Conservation (phyloP, 192 early-diverging fungal genomes). For the Linnemannia elongata region DNA sequence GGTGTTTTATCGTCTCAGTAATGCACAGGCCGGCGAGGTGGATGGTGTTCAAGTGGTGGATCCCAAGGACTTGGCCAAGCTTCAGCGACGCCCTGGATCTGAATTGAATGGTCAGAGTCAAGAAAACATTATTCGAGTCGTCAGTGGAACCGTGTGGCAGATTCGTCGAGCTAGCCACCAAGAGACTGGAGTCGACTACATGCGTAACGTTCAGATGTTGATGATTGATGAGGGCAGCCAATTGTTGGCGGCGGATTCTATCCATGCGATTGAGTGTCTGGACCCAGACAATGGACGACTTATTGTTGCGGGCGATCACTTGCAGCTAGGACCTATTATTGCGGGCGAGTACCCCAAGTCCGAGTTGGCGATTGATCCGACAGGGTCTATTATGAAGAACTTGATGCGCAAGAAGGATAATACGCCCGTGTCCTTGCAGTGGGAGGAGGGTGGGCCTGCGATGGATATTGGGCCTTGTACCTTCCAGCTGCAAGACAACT, state of each 20-base stretch:
- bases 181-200: slow-evolving; percentile 23
- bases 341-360: slow-evolving; percentile 56
- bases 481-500: slow-evolving; percentile 66
- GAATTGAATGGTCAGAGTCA: background rate
- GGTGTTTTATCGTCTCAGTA: slow-evolving; percentile 40
- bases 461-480: slow-evolving; percentile 65
- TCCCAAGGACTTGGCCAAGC: slow-evolving; percentile 42
- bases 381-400: slow-evolving; percentile 66
- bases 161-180: slow-evolving; percentile 21
- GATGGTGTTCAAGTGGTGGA: slow-evolving; percentile 13
- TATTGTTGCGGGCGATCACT: slow-evolving; percentile 69
- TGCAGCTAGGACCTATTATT: slow-evolving; percentile 66
- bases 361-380: slow-evolving; percentile 53
- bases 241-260: slow-evolving; percentile 60
- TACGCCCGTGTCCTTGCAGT: slow-evolving; percentile 26
- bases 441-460: slow-evolving; percentile 14
- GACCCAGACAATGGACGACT: slow-evolving; percentile 49
- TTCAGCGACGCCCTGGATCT: slow-evolving; percentile 30
- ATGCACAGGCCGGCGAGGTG: background rate
- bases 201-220: slow-evolving; percentile 53
- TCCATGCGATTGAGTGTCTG: slow-evolving; percentile 60
- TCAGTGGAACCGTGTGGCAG: slow-evolving; percentile 47
- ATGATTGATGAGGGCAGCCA: slow-evolving; percentile 57
- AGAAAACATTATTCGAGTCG: slow-evolving; percentile 19
- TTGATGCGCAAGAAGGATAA: slow-evolving; percentile 58